Evolutionary conservation across 2,329 filamentous ascomycete genomes (phyloP), one percentile per base, ranked within the genome.

Genomic region (Knufia petricola): DNA sequence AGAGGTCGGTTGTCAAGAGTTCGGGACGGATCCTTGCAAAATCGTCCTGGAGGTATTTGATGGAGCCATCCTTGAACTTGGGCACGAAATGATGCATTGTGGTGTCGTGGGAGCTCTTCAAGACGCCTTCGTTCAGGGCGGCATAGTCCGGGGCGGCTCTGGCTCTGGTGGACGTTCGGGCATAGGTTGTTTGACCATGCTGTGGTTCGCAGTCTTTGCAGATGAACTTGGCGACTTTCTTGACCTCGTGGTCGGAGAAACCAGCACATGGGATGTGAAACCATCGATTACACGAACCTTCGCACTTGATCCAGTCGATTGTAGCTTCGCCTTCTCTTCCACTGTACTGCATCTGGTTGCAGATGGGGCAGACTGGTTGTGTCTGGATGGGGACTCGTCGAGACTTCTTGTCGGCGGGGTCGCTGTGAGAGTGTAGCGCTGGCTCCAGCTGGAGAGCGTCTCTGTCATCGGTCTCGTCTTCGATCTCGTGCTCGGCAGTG

Each of bases 71-170:
- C 58, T 81, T 81, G 63, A 84, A 80, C 4, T 76, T 75, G 54
- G 80, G 73, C 48, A 84, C 80, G 60, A 84, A 84, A 59, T 82
- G 81, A 60, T 84, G 81, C 53, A 83, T 78, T 42, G 74, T 67
- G 26, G 76, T 77, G 52, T 84, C 79, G 47, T 78, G 76, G 4
- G 79, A 78, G 1, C 79, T 79, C 61, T 81, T 81, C 46, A 84
- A 68, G 12, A 82, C 72, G 34, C 81, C 81, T 61, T 81, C 76
- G 56, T 84, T 80, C 34, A 84, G 68, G 41, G 79, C 79, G 43
- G 79, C 79, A 62, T 84, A 84, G 60, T 84, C 81, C 50, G 84
- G 82, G 13, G 77, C 75, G 28, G 77, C 79, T 57, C 81, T 77
- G 26, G 79, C 77, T 46, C 81, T 72, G 40, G 75, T 73, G 19